phyloP scores from a whole-genome alignment of 768 basidiomycete species.

The Tricholoma furcatifolium region DNA sequence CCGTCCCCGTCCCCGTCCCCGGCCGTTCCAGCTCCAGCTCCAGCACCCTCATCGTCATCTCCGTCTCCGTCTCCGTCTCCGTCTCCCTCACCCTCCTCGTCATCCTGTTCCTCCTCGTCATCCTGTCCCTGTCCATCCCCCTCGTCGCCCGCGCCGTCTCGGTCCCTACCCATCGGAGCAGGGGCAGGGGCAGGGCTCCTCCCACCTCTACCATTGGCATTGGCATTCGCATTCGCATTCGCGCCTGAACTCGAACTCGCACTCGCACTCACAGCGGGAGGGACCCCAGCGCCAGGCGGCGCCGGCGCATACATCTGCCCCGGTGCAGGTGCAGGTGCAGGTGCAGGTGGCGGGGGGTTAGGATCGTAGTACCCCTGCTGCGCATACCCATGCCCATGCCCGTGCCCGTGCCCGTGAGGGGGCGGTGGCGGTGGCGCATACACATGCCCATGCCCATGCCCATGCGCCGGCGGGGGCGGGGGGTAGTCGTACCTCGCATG shows the following conservation, averaged over 20 bases:
- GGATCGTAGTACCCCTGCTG: constrained; percentile 6
- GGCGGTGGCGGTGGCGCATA: neutral
- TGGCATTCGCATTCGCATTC: neutral
- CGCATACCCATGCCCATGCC: too few species aligned
- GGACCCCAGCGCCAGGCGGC: too few species aligned
- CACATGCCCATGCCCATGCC: too few species aligned
- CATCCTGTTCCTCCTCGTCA: too few species aligned
- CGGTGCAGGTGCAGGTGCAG: neutral
- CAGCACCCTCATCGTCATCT: too few species aligned
- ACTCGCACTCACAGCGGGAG: too few species aligned
- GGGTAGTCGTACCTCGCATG: neutral
- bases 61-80: too few species aligned
- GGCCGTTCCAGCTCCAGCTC: too few species aligned
- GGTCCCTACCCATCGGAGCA: neutral
- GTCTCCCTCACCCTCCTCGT: too few species aligned
- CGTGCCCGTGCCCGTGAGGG: neutral
- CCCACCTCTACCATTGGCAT: too few species aligned
- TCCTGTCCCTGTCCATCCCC: too few species aligned
- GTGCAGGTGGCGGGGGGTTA: neutral
- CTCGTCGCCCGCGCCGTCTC: neutral
- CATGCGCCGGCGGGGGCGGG: neutral
- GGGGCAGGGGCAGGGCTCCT: too few species aligned
- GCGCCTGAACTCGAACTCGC: neutral
- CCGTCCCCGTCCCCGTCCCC: neutral
- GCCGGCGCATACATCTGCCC: neutral